Conservation (phyloP, 257 asterid species). For the Echites panduratus region DNA sequence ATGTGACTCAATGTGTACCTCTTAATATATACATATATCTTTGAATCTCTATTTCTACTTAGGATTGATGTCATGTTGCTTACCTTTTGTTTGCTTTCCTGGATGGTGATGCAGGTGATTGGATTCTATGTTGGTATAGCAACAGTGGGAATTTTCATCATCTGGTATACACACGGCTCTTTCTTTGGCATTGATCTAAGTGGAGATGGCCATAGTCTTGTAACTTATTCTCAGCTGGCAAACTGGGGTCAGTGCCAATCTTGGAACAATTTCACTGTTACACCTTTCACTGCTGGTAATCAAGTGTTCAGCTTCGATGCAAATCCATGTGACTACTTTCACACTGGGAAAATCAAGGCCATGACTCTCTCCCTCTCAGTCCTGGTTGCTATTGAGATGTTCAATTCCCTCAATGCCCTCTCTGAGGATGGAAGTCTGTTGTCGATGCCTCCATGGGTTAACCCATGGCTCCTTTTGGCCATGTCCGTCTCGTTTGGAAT, state of each 20-base stretch:
- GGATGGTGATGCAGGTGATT: constrained; percentile 52
- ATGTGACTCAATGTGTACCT: background rate
- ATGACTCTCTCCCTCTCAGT: constrained; percentile 96
- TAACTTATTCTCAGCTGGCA: constrained; percentile 73
- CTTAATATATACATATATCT: background rate
- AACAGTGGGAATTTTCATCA: constrained; percentile 84
- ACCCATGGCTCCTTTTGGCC: constrained; percentile 92
- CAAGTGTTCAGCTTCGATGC: constrained; percentile 42
- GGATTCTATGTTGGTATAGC: constrained; percentile 89
- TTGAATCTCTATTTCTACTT: background rate
- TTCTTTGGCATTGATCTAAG: constrained; percentile 87
- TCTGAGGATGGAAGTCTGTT: constrained; percentile 96
- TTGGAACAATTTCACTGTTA: constrained; percentile 74
- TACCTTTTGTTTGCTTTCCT: constrained; percentile 3
- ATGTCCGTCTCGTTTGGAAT: constrained; percentile 90
- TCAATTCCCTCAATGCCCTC: constrained; percentile 87
- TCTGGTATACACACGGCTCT: constrained; percentile 85
- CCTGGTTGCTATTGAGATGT: constrained; percentile 94
- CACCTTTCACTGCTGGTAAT: constrained; percentile 83
- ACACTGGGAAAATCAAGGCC: constrained; percentile 82
- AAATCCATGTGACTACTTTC: constrained; percentile 87
- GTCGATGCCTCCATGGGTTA: constrained; percentile 99
- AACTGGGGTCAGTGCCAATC: constrained; percentile 91
- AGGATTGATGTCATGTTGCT: background rate
- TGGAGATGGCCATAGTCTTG: constrained; percentile 91